Conservation (phyloP, 2,329 filamentous ascomycete species). For the Xylariomycetidae sp. region DNA sequence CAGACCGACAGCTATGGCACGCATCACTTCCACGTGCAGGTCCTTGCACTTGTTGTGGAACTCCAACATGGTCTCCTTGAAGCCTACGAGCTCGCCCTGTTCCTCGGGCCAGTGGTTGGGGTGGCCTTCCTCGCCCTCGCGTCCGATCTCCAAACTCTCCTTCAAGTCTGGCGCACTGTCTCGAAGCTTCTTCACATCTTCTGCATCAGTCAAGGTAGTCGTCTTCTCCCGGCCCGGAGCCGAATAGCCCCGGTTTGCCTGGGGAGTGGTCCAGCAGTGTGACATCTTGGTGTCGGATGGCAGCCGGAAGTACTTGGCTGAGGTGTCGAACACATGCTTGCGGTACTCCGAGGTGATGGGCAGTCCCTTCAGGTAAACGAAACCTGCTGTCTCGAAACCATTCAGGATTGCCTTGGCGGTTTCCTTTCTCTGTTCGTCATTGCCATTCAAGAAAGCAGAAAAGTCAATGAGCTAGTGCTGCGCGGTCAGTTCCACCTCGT, state of each 20-base stretch:
- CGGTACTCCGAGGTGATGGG: constrained; percentile 58
- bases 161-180: constrained; percentile 57
- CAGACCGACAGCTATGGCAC: constrained; percentile 78
- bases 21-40: constrained; percentile 74
- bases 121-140: constrained; percentile 49
- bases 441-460: constrained; percentile 61
- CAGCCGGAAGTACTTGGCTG: constrained; percentile 65
- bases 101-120: constrained; percentile 73
- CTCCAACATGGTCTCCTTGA: constrained; percentile 64
- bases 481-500: constrained; percentile 5
- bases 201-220: constrained; percentile 45
- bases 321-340: constrained; percentile 57
- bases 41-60: constrained; percentile 72
- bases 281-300: constrained; percentile 56
- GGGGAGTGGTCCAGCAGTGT: constrained; percentile 64
- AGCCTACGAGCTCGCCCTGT: constrained; percentile 48
- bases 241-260: constrained; percentile 70
- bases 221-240: constrained; percentile 67
- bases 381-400: constrained; percentile 81
- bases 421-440: constrained; percentile 50
- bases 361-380: constrained; percentile 82
- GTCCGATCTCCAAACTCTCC: constrained; percentile 60
- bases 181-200: constrained; percentile 53
- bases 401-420: constrained; percentile 67
- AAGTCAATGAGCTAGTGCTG: constrained; percentile 67